Evolutionary conservation across 2,329 filamentous ascomycete genomes (phyloP).

Genomic region (Talaromyces atroroseus): DNA sequence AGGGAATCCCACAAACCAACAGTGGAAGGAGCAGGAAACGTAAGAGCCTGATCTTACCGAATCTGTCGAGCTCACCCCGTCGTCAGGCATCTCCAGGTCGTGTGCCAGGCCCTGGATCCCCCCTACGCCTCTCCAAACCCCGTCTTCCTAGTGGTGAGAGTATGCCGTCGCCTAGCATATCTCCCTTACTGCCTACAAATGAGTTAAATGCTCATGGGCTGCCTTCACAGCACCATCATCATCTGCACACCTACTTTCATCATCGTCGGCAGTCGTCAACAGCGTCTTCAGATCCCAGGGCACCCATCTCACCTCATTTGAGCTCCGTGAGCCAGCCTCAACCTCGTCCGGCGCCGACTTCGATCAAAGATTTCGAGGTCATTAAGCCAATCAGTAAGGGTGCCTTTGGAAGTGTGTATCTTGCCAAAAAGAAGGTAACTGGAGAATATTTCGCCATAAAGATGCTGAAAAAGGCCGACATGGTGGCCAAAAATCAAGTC

Average conservation of each 20-base stretch:
- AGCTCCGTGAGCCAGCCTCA: constrained; percentile 74
- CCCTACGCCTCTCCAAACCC: constrained; percentile 78
- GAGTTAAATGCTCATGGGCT: constrained; percentile 54
- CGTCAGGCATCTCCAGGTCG: constrained; percentile 87
- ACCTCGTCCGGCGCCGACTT: constrained; percentile 82
- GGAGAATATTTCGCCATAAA: constrained; percentile 99
- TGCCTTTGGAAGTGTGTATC: constrained; percentile 93
- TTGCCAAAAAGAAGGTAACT: constrained; percentile 97
- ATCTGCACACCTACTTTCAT: constrained; percentile 50
- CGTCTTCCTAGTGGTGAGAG: constrained; percentile 55
- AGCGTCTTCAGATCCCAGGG: constrained; percentile 62
- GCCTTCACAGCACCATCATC: constrained; percentile 48
- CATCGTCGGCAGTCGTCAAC: constrained; percentile 89
- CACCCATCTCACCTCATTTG: constrained; percentile 76
- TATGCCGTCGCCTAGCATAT: constrained; percentile 78
- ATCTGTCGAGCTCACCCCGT: constrained; percentile 66
- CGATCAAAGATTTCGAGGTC: constrained; percentile 98
- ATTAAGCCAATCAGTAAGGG: constrained; percentile 99
- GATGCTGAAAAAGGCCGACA: constrained; percentile 97
- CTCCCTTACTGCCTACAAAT: constrained; percentile 75
- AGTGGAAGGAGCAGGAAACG: constrained; percentile 80
- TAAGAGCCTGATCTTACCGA: constrained; percentile 76
- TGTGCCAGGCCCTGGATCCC: constrained; percentile 69
- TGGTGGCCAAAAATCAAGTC: constrained; percentile 99
- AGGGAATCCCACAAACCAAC: constrained; percentile 68